Conservation (phyloP, 495 filamentous ascomycete genomes). For the Massariosphaeria phaeospora region DNA sequence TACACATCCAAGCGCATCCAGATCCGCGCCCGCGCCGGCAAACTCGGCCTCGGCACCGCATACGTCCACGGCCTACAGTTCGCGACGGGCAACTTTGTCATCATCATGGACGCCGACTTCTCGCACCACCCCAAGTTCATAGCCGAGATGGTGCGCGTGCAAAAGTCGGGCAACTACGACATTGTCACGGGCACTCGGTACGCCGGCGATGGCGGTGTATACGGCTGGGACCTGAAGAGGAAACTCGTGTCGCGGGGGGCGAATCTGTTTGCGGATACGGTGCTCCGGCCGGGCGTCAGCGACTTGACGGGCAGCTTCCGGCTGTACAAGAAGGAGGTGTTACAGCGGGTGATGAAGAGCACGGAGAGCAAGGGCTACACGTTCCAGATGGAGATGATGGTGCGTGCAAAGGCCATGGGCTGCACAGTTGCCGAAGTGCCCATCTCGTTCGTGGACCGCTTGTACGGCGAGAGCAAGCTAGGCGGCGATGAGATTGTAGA, state of each 20-base stretch:
- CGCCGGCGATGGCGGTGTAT: constrained; percentile 84
- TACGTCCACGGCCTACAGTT: constrained; percentile 93
- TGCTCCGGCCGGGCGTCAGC: constrained; percentile 90
- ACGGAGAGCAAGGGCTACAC: constrained; percentile 95
- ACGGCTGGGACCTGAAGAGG: constrained; percentile 94
- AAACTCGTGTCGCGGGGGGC: constrained; percentile 88
- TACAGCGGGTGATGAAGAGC: constrained; percentile 82
- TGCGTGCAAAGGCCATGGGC: constrained; percentile 88
- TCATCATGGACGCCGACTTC: constrained; percentile 99
- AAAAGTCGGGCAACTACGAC: constrained; percentile 69
- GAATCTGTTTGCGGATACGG: constrained; percentile 92
- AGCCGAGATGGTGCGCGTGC: constrained; percentile 74
- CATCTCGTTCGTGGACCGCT: constrained; percentile 89
- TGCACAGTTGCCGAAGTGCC: constrained; percentile 88
- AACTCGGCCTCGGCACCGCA: constrained; percentile 92
- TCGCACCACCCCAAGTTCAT: constrained; percentile 97
- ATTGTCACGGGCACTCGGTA: constrained; percentile 97
- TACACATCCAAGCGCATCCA: constrained; percentile 71
- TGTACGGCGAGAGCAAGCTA: constrained; percentile 94
- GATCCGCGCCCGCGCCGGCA: constrained; percentile 81
- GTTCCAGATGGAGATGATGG: constrained; percentile 99
- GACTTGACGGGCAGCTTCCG: constrained; percentile 93
- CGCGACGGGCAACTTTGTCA: constrained; percentile 83
- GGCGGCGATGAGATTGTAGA: constrained; percentile 96
- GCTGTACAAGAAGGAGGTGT: constrained; percentile 83